Evolutionary conservation across 306 rosid species (phyloP).

Genomic region (Lathyrus oleraceus): DNA sequence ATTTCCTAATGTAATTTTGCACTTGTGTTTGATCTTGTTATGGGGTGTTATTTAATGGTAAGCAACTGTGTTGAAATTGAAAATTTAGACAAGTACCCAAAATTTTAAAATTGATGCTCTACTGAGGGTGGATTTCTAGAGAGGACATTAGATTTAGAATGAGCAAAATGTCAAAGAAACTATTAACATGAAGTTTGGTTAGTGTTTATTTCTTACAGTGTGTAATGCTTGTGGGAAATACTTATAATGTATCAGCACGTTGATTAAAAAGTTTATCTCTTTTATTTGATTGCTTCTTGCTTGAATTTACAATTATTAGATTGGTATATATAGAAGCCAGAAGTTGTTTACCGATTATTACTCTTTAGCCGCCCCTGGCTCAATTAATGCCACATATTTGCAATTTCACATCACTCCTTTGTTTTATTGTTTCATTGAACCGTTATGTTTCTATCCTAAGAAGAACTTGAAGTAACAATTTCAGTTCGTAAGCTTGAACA

Average conservation of each 20-base stretch:
- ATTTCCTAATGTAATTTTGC: neutral
- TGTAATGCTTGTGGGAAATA: neutral
- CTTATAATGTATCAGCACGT: neutral
- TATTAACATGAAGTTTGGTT: neutral
- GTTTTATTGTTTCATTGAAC: neutral
- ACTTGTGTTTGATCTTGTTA: neutral
- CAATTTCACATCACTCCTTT: neutral
- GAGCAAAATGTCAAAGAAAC: neutral
- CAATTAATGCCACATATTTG: neutral
- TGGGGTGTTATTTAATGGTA: neutral
- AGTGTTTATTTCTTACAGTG: neutral
- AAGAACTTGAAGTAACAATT: neutral
- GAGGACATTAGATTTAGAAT: conserved; percentile 1
- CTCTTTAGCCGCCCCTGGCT: neutral
- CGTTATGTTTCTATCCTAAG: neutral
- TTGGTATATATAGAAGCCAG: conserved; percentile 14
- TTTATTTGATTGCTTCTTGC: conserved; percentile 10
- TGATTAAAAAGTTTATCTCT: conserved; percentile 5
- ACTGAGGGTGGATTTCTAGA: neutral
- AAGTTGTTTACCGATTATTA: conserved; percentile 23
- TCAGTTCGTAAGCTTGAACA: neutral
- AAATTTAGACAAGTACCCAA: neutral
- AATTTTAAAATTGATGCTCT: neutral
- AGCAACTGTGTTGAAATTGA: conserved; percentile 9
- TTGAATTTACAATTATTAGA: neutral